Percentiles rank a stretch among this genome's conserved stretches.
Conservation (phyloP, 164 flowering plant genomes). For the Nymphaea colorata region DNA sequence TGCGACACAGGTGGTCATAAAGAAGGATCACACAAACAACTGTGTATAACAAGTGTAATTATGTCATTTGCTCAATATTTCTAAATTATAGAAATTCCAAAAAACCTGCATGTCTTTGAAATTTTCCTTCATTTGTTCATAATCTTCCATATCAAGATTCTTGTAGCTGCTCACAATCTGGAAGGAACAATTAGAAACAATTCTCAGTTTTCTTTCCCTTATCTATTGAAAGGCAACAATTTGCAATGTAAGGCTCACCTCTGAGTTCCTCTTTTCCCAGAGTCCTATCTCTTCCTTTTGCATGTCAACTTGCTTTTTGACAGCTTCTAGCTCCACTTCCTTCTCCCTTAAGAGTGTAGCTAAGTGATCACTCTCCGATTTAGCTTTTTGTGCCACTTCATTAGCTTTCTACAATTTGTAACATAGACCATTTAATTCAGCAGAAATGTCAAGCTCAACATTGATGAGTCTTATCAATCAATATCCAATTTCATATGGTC, state of each 20-base stretch:
- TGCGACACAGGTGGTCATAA: too few relatives aligned
- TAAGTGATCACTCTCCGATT: slow-evolving; percentile 31
- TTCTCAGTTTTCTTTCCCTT: neutral
- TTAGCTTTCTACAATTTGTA: slow-evolving; percentile 47
- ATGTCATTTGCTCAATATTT: too few relatives aligned
- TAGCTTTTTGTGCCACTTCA: slow-evolving; percentile 41
- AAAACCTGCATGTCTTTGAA: slow-evolving; percentile 45
- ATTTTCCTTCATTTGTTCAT: slow-evolving; percentile 46
- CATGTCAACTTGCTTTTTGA: slow-evolving; percentile 43
- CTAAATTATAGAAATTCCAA: neutral
- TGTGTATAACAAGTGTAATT: too few relatives aligned
- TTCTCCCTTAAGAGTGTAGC: slow-evolving; percentile 33
- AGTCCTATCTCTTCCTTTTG: slow-evolving; percentile 32
- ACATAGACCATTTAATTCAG: neutral
- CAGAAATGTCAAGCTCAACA: neutral
- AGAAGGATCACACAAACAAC: too few relatives aligned
- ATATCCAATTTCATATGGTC: neutral
- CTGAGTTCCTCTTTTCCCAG: slow-evolving; percentile 40
- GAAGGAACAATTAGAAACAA: neutral
- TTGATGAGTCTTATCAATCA: neutral
- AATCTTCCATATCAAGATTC: slow-evolving; percentile 52
- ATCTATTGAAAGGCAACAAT: neutral
- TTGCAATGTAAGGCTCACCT: slow-evolving; percentile 28
- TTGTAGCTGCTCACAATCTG: slow-evolving; percentile 25
- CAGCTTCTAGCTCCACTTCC: slow-evolving; percentile 42